These are phyloP conservation scores for Neurospora sp. DNA, from an alignment of 495 filamentous ascomycete genomes.

Conservation along the genomic window DNA sequence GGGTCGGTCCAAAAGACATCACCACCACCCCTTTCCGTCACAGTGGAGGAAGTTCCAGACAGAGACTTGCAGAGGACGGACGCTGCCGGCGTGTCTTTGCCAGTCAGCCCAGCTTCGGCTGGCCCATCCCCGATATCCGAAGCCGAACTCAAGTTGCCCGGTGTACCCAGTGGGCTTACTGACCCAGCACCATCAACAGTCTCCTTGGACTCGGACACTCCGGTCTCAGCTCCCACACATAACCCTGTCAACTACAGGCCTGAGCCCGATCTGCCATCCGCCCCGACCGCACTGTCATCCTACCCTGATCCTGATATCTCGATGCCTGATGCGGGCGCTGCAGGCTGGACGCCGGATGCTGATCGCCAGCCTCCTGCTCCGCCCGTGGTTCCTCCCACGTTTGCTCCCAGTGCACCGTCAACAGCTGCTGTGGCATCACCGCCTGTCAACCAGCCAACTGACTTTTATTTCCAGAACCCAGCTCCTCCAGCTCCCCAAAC, in stretches of 20 bases:
- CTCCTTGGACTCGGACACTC: slow-evolving; percentile 15
- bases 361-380: slow-evolving; percentile 11
- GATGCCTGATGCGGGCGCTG: background rate
- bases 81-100: slow-evolving; percentile 25
- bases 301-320: slow-evolving; percentile 10
- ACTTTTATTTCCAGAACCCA: slow-evolving; percentile 12
- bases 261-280: slow-evolving; percentile 11
- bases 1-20: slow-evolving; percentile 15
- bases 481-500: slow-evolving; percentile 10
- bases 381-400: slow-evolving; percentile 17
- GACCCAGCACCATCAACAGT: slow-evolving; percentile 15
- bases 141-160: slow-evolving; percentile 19
- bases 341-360: slow-evolving; percentile 3
- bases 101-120: slow-evolving; percentile 27
- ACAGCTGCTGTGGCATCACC: slow-evolving; percentile 22
- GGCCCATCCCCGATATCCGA: slow-evolving; percentile 33
- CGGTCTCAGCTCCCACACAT: slow-evolving; percentile 15
- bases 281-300: slow-evolving; percentile 7
- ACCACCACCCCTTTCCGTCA: slow-evolving; percentile 41
- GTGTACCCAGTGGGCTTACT: slow-evolving; percentile 21
- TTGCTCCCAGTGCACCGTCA: slow-evolving; percentile 12
- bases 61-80: slow-evolving; percentile 24
- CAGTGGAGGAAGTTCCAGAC: slow-evolving; percentile 47
- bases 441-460: slow-evolving; percentile 15
- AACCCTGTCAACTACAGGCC: slow-evolving; percentile 8